Evolutionary conservation across 768 basidiomycete species (phyloP), one percentile per base, ranked within the genome.

Genomic region (Suillus tomentosus): DNA sequence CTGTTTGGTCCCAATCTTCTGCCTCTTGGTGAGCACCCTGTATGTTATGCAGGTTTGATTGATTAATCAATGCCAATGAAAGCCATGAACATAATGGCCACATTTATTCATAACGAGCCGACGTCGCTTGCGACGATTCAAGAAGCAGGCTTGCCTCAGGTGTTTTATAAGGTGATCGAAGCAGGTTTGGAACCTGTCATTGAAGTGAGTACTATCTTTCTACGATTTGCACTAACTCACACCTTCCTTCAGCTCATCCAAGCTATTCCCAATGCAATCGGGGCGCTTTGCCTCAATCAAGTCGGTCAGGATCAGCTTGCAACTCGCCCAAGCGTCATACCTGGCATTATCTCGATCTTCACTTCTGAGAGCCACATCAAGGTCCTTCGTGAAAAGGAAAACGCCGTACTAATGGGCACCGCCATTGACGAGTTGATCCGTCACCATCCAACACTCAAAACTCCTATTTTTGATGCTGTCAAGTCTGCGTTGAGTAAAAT

Each of bases 41-140:
- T 19, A 11, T 22, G 40, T 39, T 53, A 34, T 36, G 17, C 55
- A 65, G 57, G 19, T n/a, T 55, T 37, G 48, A 37, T 42, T 61
- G 45, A 64, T 39, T 61, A 42, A 64, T 39, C 72, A 60, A 72
- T 68, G 19, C 40, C 42, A 7, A 24, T 61, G 10, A 39, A 61
- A 69, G 95, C 93, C 5, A 93, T 96, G 80, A 95, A 96, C 74
- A 90, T 95, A 71, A 94, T 97, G 89, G 88, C 95, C 15, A 95
- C 95, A 0, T 98, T 98, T 76, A 89, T 99, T 10, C 96, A 99
- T 80, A 99, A 99, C 68, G 97, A 99, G 75, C 97, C 97, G 8
- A 98, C 96, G 0, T 97, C 94, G 17, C 79, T 99, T 63, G 80
- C 87, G 2, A 89, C 96, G 61, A 91, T 99, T 24, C 97, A 99